Evolutionary conservation across 106 monocot genomes (phyloP), one percentile per base, ranked within the genome.

Genomic region (Dendrobium catenatum): DNA sequence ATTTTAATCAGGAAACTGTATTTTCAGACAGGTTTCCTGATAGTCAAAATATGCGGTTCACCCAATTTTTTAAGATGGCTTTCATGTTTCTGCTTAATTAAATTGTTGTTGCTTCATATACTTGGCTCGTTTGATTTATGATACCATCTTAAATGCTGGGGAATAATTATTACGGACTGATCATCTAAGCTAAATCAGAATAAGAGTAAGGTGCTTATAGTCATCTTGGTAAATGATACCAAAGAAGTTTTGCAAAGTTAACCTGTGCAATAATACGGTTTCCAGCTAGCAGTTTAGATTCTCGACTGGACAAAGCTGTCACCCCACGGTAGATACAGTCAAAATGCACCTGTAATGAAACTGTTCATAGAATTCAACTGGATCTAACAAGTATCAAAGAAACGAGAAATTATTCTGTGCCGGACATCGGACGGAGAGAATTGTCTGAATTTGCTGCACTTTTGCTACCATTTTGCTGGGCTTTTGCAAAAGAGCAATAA

Each of bases 251-350:
- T 61, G 22, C 24, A 61, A 61, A 56, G 56, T 56, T 56, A 79
- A 95, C 96, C 94, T 96, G 96, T 49, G 96, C 96, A 81, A 96
- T 96, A 77, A 68, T 84, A 22, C 94, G 94, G 74, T 96, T 96
- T 43, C 96, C 94, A 77, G 94, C 94, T 80, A 96, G 82, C 48
- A 96, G 90, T 85, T 96, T 96, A 49, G 94, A 94, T 87, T 96
- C 96, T 18, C 96, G 90, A 83, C 92, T 94, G 48, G 94, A 94
- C 19, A 96, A 75, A 33, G 94, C 96, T 49, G 96, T 94, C 33
- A 96, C 86, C 10, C 94, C 82, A 43, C 92, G 96, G 82, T 94
- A 97, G 26, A 90, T 19, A 68, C 96, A 97, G 72, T 97, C 96
- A 82, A 97, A 97, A 77, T 97, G 96, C 61, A 97, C 96, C 96